These are phyloP conservation scores for Thuidium tamariscinum DNA, from an alignment of 225 moss, liverwort and hornwort genomes.

Conservation along the genomic window DNA sequence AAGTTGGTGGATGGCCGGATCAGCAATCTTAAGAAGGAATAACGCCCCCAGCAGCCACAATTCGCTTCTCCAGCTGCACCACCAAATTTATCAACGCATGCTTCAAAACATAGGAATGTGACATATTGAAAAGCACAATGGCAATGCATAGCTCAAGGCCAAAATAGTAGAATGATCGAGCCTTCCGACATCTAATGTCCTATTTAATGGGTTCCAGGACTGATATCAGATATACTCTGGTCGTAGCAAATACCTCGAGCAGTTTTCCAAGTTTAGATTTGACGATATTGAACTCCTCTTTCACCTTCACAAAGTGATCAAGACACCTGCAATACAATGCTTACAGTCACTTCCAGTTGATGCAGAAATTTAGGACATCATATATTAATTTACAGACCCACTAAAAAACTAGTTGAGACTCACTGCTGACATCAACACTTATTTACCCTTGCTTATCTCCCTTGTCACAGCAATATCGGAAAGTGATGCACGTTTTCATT, in stretches of 20 bases:
- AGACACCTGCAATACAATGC: slow-evolving; percentile 15
- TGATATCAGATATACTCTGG: neutral
- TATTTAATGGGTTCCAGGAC: neutral
- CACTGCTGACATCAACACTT: neutral
- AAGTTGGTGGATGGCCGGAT: neutral
- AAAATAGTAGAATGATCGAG: neutral
- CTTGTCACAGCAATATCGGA: slow-evolving; percentile 30
- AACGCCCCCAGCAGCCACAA: slow-evolving; percentile 30
- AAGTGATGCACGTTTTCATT: slow-evolving; percentile 35
- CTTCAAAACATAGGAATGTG: neutral
- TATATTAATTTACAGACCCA: neutral
- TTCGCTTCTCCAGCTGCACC: slow-evolving; percentile 39
- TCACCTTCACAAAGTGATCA: slow-evolving; percentile 26
- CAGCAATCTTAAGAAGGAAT: slow-evolving; percentile 14
- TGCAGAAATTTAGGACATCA: neutral
- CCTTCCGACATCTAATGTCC: neutral
- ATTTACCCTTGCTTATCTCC: slow-evolving; percentile 33
- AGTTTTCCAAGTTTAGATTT: slow-evolving; percentile 15
- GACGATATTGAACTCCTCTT: slow-evolving; percentile 26
- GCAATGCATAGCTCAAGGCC: neutral
- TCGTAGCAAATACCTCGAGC: slow-evolving; percentile 22
- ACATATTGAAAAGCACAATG: neutral
- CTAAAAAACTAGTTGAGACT: neutral
- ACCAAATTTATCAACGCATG: neutral
- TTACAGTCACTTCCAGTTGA: neutral